Evolutionary conservation across 768 basidiomycete genomes (phyloP).

Genomic region (Phaeotremella skinneri): DNA sequence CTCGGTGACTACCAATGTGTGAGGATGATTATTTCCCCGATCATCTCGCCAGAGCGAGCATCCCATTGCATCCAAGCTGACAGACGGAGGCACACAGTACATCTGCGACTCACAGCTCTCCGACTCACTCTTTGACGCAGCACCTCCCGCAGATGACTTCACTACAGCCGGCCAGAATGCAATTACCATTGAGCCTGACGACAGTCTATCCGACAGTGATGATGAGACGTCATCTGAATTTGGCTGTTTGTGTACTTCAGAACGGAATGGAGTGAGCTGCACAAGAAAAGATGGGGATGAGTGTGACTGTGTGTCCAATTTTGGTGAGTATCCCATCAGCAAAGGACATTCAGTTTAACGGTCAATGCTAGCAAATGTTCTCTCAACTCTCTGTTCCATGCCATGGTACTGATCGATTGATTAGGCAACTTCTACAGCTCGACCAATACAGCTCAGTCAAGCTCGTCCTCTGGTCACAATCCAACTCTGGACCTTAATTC

Average conservation of each 20-base stretch:
- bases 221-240: not conserved
- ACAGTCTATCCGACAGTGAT: conserved; percentile 2
- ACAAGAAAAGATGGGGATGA: conserved; percentile 19
- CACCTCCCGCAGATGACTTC: conserved; percentile 1
- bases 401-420: too few relatives aligned
- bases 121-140: conserved; percentile 1
- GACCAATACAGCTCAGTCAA: not conserved
- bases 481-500: conserved; percentile 37
- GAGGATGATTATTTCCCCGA: not conserved
- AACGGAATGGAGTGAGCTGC: conserved; percentile 11
- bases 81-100: conserved; percentile 26
- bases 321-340: conserved; percentile 26
- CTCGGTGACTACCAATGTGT: not conserved
- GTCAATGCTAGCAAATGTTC: too few relatives aligned
- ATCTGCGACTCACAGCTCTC: conserved; percentile 31
- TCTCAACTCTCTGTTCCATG: too few relatives aligned
- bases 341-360: too few relatives aligned
- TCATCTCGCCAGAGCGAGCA: too few relatives aligned
- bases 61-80: too few relatives aligned
- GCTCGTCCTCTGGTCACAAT: not conserved
- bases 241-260: not conserved
- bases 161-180: not conserved
- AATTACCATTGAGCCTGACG: not conserved
- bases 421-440: conserved; percentile 39
- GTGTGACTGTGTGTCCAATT: conserved; percentile 38